These are phyloP conservation scores for Phaeosphaeriaceae sp. DNA, from an alignment of 2,329 filamentous ascomycete genomes.

Conservation along the genomic window DNA sequence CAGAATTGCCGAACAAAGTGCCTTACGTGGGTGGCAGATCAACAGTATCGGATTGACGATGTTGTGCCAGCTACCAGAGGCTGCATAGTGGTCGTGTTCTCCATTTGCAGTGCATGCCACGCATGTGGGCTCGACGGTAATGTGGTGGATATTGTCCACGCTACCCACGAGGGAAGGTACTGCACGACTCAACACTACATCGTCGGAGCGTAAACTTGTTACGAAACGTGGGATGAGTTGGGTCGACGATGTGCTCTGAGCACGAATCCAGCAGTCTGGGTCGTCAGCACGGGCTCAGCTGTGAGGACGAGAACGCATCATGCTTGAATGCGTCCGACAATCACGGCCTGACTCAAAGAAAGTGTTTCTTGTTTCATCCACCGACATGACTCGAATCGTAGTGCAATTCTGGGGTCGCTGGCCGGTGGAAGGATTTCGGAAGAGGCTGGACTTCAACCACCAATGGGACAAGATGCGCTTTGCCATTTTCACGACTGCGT, in stretches of 20 bases:
- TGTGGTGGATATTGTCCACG: slow-evolving; percentile 26
- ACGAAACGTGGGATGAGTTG: slow-evolving; percentile 41
- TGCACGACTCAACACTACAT: slow-evolving; percentile 12
- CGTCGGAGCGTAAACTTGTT: slow-evolving; percentile 28
- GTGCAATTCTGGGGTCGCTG: background rate
- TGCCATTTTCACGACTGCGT: slow-evolving; percentile 12
- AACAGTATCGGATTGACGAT: slow-evolving; percentile 1
- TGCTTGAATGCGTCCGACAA: slow-evolving; percentile 3
- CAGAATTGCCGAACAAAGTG: background rate
- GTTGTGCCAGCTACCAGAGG: slow-evolving; percentile 18
- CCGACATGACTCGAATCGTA: slow-evolving; percentile 2
- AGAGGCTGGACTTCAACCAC: slow-evolving; percentile 4
- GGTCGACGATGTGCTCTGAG: slow-evolving; percentile 10
- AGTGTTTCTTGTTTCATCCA: slow-evolving; percentile 13
- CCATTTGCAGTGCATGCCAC: slow-evolving; percentile 27
- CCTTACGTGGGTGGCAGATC: background rate
- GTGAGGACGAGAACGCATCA: slow-evolving; percentile 18
- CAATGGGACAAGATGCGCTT: slow-evolving; percentile 6
- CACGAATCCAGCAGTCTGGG: slow-evolving; percentile 5
- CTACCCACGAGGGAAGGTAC: slow-evolving; percentile 9
- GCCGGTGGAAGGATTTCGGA: slow-evolving; percentile 1
- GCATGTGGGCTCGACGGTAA: slow-evolving; percentile 21
- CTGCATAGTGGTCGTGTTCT: slow-evolving; percentile 16
- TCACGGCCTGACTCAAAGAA: slow-evolving; percentile 15
- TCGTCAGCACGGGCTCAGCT: slow-evolving; percentile 23